Conservation (phyloP, 1,284 basidiomycete species). For the Irpex lacteus region DNA sequence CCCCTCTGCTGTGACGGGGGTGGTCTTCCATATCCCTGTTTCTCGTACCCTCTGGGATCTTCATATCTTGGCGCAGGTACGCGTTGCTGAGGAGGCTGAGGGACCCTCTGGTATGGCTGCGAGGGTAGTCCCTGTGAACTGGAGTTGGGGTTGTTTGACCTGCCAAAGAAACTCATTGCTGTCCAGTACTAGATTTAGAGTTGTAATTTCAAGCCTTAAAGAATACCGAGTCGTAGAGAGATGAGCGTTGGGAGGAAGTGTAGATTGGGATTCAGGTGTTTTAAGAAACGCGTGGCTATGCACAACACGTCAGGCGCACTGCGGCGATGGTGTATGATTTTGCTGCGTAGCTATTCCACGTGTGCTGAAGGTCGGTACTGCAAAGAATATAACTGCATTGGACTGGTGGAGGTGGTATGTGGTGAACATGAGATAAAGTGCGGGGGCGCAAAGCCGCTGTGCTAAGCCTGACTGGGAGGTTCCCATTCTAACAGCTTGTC, state of each 20-base stretch:
- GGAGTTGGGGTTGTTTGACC: conserved; percentile 33
- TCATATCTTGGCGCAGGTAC: conserved; percentile 47
- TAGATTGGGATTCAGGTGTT: not conserved
- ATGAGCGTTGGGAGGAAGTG: not conserved
- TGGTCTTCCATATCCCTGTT: conserved; percentile 34
- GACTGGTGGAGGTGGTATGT: not conserved
- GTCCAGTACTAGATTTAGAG: not conserved
- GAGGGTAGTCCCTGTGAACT: conserved; percentile 32
- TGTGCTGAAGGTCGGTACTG: not conserved
- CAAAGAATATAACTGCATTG: not conserved
- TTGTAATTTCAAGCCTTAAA: not conserved
- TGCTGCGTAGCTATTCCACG: not conserved
- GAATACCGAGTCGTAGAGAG: not conserved
- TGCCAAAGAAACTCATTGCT: conserved; percentile 51
- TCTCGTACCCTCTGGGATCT: conserved; percentile 47
- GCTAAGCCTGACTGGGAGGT: not conserved
- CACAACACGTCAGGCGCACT: not conserved
- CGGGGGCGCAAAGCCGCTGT: not conserved
- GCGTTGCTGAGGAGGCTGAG: conserved; percentile 22
- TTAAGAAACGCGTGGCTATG: not conserved
- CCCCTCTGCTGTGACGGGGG: conserved; percentile 22
- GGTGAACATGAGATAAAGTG: not conserved
- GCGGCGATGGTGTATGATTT: not conserved
- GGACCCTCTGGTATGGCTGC: conserved; percentile 47
- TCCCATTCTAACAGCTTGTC: not conserved